These are phyloP conservation scores for Rhizopogon rudus DNA, from an alignment of 768 basidiomycete genomes.

Conservation along the genomic window DNA sequence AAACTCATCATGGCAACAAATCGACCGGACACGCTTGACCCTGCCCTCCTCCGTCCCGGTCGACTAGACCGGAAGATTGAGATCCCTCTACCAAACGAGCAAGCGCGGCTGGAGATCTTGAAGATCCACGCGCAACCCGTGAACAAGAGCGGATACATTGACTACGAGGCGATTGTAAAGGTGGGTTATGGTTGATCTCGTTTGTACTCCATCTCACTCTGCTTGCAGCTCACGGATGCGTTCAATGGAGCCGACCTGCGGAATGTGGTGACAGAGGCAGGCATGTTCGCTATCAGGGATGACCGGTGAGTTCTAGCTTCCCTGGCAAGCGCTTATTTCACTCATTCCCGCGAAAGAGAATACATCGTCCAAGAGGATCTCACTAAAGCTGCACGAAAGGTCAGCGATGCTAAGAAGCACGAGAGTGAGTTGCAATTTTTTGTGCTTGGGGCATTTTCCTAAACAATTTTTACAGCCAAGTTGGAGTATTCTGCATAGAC, in stretches of 20 bases:
- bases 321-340: neutral
- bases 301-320: constrained; percentile 56
- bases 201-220: neutral
- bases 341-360: constrained; percentile 44
- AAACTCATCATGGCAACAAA: constrained; percentile 99
- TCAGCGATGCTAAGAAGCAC: constrained; percentile 96
- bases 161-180: constrained; percentile 98
- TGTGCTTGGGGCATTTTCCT: neutral
- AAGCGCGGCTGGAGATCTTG: constrained; percentile 91
- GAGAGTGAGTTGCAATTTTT: constrained; percentile 61
- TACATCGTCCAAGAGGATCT: constrained; percentile 93
- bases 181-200: constrained; percentile 30
- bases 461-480: constrained; percentile 26
- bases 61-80: constrained; percentile 97
- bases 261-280: constrained; percentile 93
- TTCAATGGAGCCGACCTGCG: constrained; percentile 97
- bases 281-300: constrained; percentile 98
- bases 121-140: constrained; percentile 96
- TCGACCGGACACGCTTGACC: constrained; percentile 96
- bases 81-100: constrained; percentile 96
- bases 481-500: constrained; percentile 39
- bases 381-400: constrained; percentile 93
- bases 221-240: constrained; percentile 67
- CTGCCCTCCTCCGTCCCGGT: constrained; percentile 92
- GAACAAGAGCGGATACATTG: constrained; percentile 92